phyloP scores from a whole-genome alignment of 139 green algal species.

The Edaphochlamys debaryana region DNA sequence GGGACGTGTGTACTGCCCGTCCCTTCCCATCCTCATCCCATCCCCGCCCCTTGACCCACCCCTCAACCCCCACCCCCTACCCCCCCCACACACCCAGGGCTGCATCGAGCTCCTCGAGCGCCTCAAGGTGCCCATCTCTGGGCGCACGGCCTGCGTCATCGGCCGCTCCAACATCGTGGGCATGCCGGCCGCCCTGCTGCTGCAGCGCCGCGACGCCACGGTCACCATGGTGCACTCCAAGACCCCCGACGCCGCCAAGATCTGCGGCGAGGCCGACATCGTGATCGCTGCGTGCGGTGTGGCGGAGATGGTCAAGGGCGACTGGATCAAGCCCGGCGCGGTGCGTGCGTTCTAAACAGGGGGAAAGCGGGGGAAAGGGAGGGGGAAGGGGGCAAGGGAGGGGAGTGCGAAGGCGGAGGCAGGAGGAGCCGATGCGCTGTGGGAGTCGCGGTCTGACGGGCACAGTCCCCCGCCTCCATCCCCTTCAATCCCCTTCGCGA shows the following conservation, averaged over 20 bases:
- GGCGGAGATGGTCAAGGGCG: constrained; percentile 82
- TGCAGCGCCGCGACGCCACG: constrained; percentile 73
- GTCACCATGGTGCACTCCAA: constrained; percentile 85
- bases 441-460: too few species aligned
- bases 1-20: too few species aligned
- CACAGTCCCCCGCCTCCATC: too few species aligned
- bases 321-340: constrained; percentile 96
- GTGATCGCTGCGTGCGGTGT: constrained; percentile 88
- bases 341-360: too few species aligned
- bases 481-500: too few species aligned
- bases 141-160: constrained; percentile 88
- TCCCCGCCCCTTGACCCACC: neutral
- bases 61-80: neutral
- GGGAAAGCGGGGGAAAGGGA: too few species aligned
- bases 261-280: constrained; percentile 87
- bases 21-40: too few species aligned
- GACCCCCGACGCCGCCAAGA: constrained; percentile 53
- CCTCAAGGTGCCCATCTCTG: constrained; percentile 57
- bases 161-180: constrained; percentile 96
- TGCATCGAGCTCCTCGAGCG: constrained; percentile 95
- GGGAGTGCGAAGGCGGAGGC: too few species aligned
- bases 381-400: too few species aligned
- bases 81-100: constrained; percentile 62
- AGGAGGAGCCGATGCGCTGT: too few species aligned
- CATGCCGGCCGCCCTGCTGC: constrained; percentile 87